A percentile compares a stretch with the other conserved stretches of the same genome.
phyloP scores from a whole-genome alignment of 352 stramenopile species.

The Hyaloperonospora brassicae region DNA sequence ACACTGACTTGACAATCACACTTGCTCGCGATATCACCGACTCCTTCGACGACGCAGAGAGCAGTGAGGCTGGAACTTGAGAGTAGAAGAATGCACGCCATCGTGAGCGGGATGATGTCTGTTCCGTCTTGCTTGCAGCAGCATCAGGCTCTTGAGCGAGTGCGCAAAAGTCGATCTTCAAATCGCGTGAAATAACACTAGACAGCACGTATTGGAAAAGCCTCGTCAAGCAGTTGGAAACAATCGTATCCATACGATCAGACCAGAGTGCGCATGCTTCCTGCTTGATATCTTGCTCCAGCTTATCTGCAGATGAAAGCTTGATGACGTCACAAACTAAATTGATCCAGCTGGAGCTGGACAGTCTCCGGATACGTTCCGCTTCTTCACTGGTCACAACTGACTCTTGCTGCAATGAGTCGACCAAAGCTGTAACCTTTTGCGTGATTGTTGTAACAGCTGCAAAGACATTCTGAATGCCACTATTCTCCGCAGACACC shows the following conservation, averaged over 20 bases:
- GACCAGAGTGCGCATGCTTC: constrained; percentile 12
- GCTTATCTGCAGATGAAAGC: constrained; percentile 6
- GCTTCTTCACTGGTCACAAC: constrained; percentile 8
- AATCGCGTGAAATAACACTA: constrained; percentile 31
- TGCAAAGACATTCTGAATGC: constrained; percentile 15
- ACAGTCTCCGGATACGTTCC: constrained; percentile 9
- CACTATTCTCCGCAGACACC: constrained; percentile 2
- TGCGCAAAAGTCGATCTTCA: constrained; percentile 33
- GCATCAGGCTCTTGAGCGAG: background rate
- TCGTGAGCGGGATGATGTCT: constrained; percentile 9
- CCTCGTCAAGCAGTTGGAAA: constrained; percentile 16
- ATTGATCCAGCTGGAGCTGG: constrained; percentile 15
- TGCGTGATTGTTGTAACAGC: constrained; percentile 19
- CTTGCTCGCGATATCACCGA: constrained; percentile 3
- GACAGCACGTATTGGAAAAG: constrained; percentile 29
- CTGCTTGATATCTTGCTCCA: constrained; percentile 1
- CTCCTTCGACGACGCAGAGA: constrained; percentile 18
- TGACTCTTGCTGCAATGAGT: constrained; percentile 8
- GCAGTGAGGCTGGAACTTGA: constrained; percentile 33
- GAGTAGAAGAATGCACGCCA: constrained; percentile 26
- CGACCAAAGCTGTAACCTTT: constrained; percentile 14
- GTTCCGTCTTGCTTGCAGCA: background rate
- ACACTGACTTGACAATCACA: constrained; percentile 13
- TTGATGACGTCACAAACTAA: constrained; percentile 14
- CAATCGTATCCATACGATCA: constrained; percentile 18